phyloP scores from a whole-genome alignment of 805 yeast species.

The Cyberlindnera meyerae region DNA sequence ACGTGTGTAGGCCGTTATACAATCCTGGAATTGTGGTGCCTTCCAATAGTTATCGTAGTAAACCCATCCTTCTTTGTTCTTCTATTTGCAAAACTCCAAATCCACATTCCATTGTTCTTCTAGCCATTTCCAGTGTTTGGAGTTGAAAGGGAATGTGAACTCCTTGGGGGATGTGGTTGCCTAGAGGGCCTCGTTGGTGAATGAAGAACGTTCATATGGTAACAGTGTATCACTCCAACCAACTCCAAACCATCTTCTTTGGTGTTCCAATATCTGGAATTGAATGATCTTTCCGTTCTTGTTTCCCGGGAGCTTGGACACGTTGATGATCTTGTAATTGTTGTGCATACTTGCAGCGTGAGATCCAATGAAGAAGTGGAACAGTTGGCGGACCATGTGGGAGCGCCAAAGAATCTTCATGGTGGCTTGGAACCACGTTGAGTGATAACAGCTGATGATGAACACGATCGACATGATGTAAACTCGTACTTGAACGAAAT shows the following conservation, averaged over 20 bases:
- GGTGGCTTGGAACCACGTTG: constrained; percentile 41
- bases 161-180: constrained; percentile 27
- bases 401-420: constrained; percentile 44
- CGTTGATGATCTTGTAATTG: constrained; percentile 34
- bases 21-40: constrained; percentile 35
- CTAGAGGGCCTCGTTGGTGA: constrained; percentile 37
- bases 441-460: constrained; percentile 37
- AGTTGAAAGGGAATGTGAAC: constrained; percentile 43
- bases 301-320: constrained; percentile 35
- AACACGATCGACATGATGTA: constrained; percentile 34
- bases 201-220: constrained; percentile 49
- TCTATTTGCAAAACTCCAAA: constrained; percentile 32
- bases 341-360: constrained; percentile 15
- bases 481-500: constrained; percentile 31
- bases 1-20: constrained; percentile 47
- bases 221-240: constrained; percentile 52
- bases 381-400: constrained; percentile 34
- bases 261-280: constrained; percentile 50
- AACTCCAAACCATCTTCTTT: constrained; percentile 57
- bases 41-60: constrained; percentile 52
- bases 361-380: constrained; percentile 36
- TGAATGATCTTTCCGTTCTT: constrained; percentile 42
- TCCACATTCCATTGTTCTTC: constrained; percentile 50
- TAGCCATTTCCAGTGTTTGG: constrained; percentile 53
- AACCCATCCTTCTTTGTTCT: constrained; percentile 46